phyloP scores from a whole-genome alignment of 2,329 filamentous ascomycete species.

The Ophiostoma montium region DNA sequence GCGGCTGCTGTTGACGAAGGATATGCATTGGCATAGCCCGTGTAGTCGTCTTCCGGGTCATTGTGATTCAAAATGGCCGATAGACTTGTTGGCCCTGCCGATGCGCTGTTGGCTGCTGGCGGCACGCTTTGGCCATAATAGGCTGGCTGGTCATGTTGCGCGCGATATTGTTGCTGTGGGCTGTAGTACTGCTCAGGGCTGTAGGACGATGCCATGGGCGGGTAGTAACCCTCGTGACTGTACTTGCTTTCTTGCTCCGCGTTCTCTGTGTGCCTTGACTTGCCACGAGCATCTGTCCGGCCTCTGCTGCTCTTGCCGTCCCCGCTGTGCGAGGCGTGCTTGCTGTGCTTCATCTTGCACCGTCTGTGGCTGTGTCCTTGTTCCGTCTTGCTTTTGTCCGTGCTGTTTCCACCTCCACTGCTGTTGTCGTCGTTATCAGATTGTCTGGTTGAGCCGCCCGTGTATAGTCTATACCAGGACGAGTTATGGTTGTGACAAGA shows the following conservation, averaged over 20 bases:
- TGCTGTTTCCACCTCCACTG: not conserved
- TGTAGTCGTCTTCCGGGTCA: not conserved
- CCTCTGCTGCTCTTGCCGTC: not conserved
- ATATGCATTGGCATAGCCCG: not conserved
- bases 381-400: not conserved
- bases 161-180: not conserved
- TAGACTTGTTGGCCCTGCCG: not conserved
- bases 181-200: not conserved
- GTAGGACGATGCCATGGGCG: not conserved
- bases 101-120: not conserved
- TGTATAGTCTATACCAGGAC: not conserved
- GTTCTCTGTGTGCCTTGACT: not conserved
- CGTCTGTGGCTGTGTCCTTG: not conserved
- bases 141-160: not conserved
- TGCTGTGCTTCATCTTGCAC: not conserved
- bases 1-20: not conserved
- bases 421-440: not conserved
- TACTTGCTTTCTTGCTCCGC: not conserved
- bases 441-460: too few species aligned
- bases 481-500: not conserved
- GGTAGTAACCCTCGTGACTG: not conserved
- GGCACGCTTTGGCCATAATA: not conserved
- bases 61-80: slow-evolving; percentile 7
- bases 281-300: not conserved
- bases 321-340: not conserved